Evolutionary conservation across 495 filamentous ascomycete species (phyloP), one percentile per base, ranked within the genome.

Genomic region (Lasiosphaeria hispida): DNA sequence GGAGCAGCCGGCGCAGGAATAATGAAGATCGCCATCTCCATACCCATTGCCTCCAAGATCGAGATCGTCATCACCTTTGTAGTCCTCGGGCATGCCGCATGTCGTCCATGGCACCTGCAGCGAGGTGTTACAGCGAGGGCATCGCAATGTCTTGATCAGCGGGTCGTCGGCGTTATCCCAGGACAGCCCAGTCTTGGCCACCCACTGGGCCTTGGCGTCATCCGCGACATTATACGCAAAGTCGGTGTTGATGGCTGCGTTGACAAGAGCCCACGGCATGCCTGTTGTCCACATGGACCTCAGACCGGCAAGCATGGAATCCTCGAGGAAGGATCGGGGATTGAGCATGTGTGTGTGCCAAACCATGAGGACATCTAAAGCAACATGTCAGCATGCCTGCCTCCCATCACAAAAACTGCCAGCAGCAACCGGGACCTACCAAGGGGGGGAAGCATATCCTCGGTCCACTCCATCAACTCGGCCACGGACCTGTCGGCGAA

Each of bases 301-400:
- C 38, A 85, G 72, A 0, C 81, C 83, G 23, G 78, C 73, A 15
- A 88, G 77, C 48, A 93, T 72, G 61, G 86, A 87, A 66, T 96
- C 91, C 62, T 96, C 91, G 3, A 91, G 80, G 66, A 86, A 96
- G 42, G 76, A 75, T 30, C 88, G 76, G 2, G 91, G 91, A 60
- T 93, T 95, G 3, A 96, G 81, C 85, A 92, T 86, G 62, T 90
- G 89, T 1, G 88, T 76, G 70, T 96, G 91, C 90, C 88, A 94
- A 0, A 95, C 89, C 89, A 96, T 91, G 43, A 96, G 71, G 2
- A 96, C 84, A 67, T 96, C 91, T 85, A 63, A 1, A 37, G 23
- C 35, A 51, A 55, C 51, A 30, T 2, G 58, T 69, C 30, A 69
- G 55, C 17, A 18, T n/a, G 10, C n/a, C n/a, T n/a, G n/a, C n/a